These are phyloP conservation scores for Diaporthe citriasiana DNA, from an alignment of 2,329 filamentous ascomycete species.

Conservation along the genomic window DNA sequence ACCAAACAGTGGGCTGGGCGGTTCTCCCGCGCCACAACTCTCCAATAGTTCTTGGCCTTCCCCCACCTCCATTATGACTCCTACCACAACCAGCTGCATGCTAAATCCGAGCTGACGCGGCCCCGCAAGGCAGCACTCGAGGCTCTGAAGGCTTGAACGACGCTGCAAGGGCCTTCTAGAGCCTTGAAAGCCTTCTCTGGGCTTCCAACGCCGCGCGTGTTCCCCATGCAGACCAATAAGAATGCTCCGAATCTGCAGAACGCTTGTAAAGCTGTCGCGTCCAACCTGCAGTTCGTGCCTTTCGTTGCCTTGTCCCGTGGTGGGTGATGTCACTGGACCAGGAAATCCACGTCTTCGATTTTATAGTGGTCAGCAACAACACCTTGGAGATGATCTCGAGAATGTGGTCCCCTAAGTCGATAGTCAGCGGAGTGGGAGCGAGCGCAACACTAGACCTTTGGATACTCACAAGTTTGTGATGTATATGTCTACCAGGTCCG, in stretches of 20 bases:
- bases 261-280: background rate
- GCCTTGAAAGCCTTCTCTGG: background rate
- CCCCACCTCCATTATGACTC: conserved; percentile 36
- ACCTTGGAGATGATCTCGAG: conserved; percentile 48
- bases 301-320: background rate
- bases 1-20: conserved; percentile 7
- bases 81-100: conserved; percentile 31
- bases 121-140: conserved; percentile 42
- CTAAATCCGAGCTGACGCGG: conserved; percentile 43
- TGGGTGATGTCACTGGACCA: conserved; percentile 56
- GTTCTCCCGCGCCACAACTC: conserved; percentile 22
- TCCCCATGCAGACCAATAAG: conserved; percentile 10
- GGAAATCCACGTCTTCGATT: conserved; percentile 75
- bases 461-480: conserved; percentile 83
- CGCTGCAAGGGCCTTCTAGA: background rate
- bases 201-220: conserved; percentile 34
- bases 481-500: conserved; percentile 82
- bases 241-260: background rate
- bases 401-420: conserved; percentile 51
- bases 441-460: background rate
- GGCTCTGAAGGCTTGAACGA: conserved; percentile 12
- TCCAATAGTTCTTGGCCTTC: conserved; percentile 29
- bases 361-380: conserved; percentile 51
- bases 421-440: conserved; percentile 9
- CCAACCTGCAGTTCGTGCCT: conserved; percentile 3